These are phyloP conservation scores for Stachybotrys chartarum DNA, from an alignment of 2,329 filamentous ascomycete species.

Conservation along the genomic window DNA sequence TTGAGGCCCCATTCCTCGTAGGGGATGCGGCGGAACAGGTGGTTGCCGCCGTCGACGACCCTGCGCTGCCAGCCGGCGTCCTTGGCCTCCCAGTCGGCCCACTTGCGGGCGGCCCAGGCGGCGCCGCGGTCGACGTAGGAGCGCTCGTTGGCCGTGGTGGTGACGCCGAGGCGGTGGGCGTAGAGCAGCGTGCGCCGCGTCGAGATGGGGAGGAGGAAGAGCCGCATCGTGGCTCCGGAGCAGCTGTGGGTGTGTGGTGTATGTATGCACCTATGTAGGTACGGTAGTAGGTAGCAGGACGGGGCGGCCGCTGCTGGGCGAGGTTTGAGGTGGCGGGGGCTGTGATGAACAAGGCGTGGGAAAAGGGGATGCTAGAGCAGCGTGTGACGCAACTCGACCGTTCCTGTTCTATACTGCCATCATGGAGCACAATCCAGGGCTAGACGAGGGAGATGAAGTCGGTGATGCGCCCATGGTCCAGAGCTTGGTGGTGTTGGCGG, in stretches of 20 bases:
- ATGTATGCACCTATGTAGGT: background rate
- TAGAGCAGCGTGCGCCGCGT: slow-evolving; percentile 88
- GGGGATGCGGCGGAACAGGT: slow-evolving; percentile 76
- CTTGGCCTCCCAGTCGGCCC: slow-evolving; percentile 82
- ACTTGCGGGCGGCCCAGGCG: slow-evolving; percentile 65
- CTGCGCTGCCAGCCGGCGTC: slow-evolving; percentile 82
- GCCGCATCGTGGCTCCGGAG: slow-evolving; percentile 57
- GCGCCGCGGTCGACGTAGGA: slow-evolving; percentile 62
- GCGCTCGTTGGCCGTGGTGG: slow-evolving; percentile 38
- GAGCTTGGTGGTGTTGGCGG: no score
- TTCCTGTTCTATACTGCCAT: background rate
- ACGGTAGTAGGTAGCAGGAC: background rate
- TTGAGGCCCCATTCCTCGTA: slow-evolving; percentile 98
- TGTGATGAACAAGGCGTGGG: background rate
- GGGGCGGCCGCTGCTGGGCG: background rate
- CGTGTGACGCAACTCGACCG: background rate
- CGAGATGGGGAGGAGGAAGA: slow-evolving; percentile 90
- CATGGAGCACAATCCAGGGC: background rate
- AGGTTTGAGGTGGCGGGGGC: background rate
- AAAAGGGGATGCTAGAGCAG: background rate
- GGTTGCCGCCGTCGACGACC: slow-evolving; percentile 80
- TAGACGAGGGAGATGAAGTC: background rate
- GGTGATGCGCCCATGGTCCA: background rate
- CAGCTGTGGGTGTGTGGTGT: background rate
- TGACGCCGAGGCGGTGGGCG: slow-evolving; percentile 66